Evolutionary conservation across 2,329 filamentous ascomycete species (phyloP), one percentile per base, ranked within the genome.

Genomic region (Aspergillus alliaceus): DNA sequence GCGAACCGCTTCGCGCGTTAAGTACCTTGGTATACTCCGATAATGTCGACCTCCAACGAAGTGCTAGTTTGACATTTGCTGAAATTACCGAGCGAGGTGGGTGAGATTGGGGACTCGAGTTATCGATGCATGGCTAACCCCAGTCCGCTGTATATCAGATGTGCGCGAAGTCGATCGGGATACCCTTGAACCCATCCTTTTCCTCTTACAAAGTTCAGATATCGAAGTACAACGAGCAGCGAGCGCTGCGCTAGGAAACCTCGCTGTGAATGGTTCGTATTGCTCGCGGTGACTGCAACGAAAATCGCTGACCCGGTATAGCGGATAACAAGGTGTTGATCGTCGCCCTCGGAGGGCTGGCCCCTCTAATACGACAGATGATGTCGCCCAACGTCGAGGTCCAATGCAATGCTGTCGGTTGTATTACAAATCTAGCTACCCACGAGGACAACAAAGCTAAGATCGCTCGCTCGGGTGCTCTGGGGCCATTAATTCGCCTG

Each of bases 401-500:
- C 25, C 95, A 99, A 77, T 99, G 95, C 82, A 99, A 99, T 75
- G 95, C 95, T 42, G 95, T 99, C 59, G 95, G 95, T 51, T 99
- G 95, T 80, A 99, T 99, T 75, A 99, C 95, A 46, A 99, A 99
- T 72, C 79, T 99, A 56, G 95, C 95, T 54, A 99, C 95, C 2
- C 95, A 99, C 71, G 95, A 99, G 78, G 95, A 98, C 67, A 99
- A 99, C 80, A 99, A 99, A 80, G 93, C 95, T 57, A 97, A 96
- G 79, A 99, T 99, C 74, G 95, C 95, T 65, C 86, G 91, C 60
- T 99, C 95, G 3, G 95, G 95, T 57, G 95, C 95, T 54, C 82
- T 99, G 56, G 91, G 90, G 7, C 95, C 95, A 8, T 80, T 99
- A 66, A 99, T 95, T 46, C 86, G 90, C 62, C 80, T 99, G 57